These are phyloP conservation scores for Phaeotremella fagi DNA, from an alignment of 768 basidiomycete species.

Conservation along the genomic window DNA sequence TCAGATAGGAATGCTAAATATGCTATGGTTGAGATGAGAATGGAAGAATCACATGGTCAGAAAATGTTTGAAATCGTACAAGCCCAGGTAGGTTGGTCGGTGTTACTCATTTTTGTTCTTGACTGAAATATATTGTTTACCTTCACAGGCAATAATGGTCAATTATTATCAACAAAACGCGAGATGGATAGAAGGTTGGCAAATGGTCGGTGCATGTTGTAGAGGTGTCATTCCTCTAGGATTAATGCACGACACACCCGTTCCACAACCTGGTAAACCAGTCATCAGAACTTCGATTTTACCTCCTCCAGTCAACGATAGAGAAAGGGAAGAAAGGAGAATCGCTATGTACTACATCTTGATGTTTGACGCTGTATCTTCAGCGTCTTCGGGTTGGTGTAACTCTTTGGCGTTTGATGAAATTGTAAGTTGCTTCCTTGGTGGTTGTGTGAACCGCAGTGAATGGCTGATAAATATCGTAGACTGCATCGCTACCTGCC, in stretches of 20 bases:
- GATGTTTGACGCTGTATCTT: conserved; percentile 19
- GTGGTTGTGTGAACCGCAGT: neutral
- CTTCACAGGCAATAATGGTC: conserved; percentile 1
- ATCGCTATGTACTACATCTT: conserved; percentile 22
- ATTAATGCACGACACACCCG: conserved; percentile 12
- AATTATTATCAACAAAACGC: conserved; percentile 23
- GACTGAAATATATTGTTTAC: conserved; percentile 2
- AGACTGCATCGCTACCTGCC: conserved; percentile 18
- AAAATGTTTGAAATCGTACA: conserved; percentile 30
- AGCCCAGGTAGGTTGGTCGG: conserved; percentile 15
- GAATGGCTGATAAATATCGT: neutral
- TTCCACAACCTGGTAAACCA: conserved; percentile 1
- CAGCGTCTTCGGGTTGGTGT: conserved; percentile 29
- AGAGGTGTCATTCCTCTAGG: conserved; percentile 29
- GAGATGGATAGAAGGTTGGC: conserved; percentile 42
- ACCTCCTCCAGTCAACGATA: conserved; percentile 18
- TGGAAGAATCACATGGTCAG: conserved; percentile 9
- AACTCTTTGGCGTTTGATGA: conserved; percentile 27
- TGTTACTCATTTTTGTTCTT: neutral
- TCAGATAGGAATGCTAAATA: conserved; percentile 33
- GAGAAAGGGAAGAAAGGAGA: conserved; percentile 36
- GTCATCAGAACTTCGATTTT: conserved; percentile 17
- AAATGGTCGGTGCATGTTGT: conserved; percentile 12
- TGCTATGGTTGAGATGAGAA: conserved; percentile 21
- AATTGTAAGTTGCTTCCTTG: conserved; percentile 19